Percentiles rank a stretch among this genome's conserved stretches.
Evolutionary conservation across 352 stramenopile genomes (phyloP).

Genomic region (Blastocystis sp.): DNA sequence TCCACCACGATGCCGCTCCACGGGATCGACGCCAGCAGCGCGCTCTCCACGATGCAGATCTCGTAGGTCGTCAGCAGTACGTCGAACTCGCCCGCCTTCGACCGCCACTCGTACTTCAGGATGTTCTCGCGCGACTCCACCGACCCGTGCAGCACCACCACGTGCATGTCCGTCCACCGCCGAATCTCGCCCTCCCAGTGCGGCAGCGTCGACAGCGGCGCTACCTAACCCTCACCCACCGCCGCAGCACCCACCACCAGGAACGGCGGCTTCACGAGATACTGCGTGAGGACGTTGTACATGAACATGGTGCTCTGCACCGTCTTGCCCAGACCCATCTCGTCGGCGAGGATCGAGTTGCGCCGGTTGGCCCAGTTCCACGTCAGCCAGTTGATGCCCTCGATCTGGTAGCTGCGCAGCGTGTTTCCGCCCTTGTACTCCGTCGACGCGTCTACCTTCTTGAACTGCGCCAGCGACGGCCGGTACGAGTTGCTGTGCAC

Average conservation of each 20-base stretch:
- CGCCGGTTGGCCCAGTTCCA: constrained; percentile 95
- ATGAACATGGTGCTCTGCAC: constrained; percentile 88
- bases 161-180: constrained; percentile 79
- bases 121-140: constrained; percentile 87
- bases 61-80: constrained; percentile 76
- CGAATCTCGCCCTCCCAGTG: constrained; percentile 93
- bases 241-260: constrained; percentile 78
- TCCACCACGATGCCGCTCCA: constrained; percentile 96
- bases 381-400: constrained; percentile 97
- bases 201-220: constrained; percentile 91
- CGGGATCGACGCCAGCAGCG: constrained; percentile 84
- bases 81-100: constrained; percentile 86
- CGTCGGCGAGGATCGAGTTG: constrained; percentile 89
- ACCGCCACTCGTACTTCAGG: constrained; percentile 91
- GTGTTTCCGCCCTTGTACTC: constrained; percentile 78
- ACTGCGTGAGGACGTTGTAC: constrained; percentile 87
- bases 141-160: constrained; percentile 96
- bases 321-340: constrained; percentile 89
- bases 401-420: constrained; percentile 96
- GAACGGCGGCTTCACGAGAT: constrained; percentile 89
- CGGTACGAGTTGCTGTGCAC: background rate
- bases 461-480: constrained; percentile 72
- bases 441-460: constrained; percentile 70
- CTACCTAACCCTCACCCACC: constrained; percentile 74
- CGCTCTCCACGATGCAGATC: constrained; percentile 81